Evolutionary conservation across 1,284 basidiomycete genomes (phyloP), one percentile per base, ranked within the genome.

Genomic region (Wallemia ichthyophaga): DNA sequence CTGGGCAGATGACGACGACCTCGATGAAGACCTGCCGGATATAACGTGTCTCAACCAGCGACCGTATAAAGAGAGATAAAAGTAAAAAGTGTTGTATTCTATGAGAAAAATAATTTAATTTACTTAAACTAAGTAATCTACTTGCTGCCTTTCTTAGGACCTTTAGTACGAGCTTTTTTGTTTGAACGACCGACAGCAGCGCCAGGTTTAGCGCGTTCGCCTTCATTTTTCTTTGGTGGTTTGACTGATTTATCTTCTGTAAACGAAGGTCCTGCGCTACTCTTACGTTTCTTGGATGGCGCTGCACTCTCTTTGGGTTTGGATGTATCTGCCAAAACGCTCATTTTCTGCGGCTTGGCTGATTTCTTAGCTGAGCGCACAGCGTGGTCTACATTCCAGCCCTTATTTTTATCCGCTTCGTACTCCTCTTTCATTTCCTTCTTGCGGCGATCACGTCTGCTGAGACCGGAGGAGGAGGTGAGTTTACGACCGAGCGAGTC

Each of bases 351-450:
- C 25, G 55, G 55, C 17, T 27, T 27, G 24, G n/a, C 27, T 11
- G 55, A 25, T 24, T 82, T 88, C 71, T 95, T 94, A 9, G 84
- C 86, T 13, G 77, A 78, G 58, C 88, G 82, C 62, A 92, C 83
- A 1, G 85, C 79, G 31, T 83, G 81, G 54, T 76, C 72, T 3
- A 74, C 72, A 27, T 48, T 32, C 5, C 25, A 19, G 3, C 58
- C 26, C 37, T 61, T 62, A n/a, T 71, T 73, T 33, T 67, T 71
- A 61, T 78, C 78, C 62, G 78, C 78, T 58, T 77, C 78, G 64
- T 88, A 85, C 64, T 82, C 78, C 66, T 89, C 83, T 68, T 78
- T 74, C 7, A 83, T 82, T 72, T 89, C 74, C 71, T 88, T 91
- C 65, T 86, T 75, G 61, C 89, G 75, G 69, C 91, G 92, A 59